These are phyloP conservation scores for Gossypium davidsonii DNA, from an alignment of 441 rosid genomes.

Conservation along the genomic window DNA sequence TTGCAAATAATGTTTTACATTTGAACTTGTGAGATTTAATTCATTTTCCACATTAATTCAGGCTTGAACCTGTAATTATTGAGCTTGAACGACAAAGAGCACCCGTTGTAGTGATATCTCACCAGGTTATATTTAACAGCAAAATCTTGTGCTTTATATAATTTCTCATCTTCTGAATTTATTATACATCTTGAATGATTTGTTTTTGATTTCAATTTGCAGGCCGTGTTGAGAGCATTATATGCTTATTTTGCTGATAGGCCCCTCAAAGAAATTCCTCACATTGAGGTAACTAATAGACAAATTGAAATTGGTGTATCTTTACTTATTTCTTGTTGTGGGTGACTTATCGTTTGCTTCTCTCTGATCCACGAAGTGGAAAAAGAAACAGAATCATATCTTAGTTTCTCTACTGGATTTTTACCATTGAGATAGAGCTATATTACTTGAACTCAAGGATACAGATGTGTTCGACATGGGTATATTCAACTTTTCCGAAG, in stretches of 20 bases:
- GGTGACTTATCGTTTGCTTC: background rate
- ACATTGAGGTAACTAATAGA: constrained; percentile 65
- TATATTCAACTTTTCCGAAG: background rate
- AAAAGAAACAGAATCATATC: too few species aligned
- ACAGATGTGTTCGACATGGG: too few species aligned
- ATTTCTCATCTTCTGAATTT: constrained; percentile 3
- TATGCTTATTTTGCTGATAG: constrained; percentile 98
- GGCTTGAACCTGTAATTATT: constrained; percentile 95
- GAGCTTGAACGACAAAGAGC: constrained; percentile 98
- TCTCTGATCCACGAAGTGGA: too few species aligned
- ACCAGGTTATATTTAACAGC: constrained; percentile 60
- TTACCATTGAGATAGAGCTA: too few species aligned
- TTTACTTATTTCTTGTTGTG: background rate
- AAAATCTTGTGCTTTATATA: constrained; percentile 1
- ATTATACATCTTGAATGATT: background rate
- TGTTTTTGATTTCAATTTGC: constrained; percentile 15
- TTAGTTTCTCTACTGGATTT: too few species aligned
- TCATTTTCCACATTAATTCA: constrained; percentile 30
- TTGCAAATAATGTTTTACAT: background rate
- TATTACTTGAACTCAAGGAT: too few species aligned
- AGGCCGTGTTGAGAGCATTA: constrained; percentile 96
- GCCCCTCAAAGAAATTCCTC: constrained; percentile 94
- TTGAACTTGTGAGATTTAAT: constrained; percentile 1
- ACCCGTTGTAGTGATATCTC: constrained; percentile 93
- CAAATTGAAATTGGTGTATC: background rate